phyloP scores from a whole-genome alignment of 352 stramenopile genomes.

The Pythium monospermum region DNA sequence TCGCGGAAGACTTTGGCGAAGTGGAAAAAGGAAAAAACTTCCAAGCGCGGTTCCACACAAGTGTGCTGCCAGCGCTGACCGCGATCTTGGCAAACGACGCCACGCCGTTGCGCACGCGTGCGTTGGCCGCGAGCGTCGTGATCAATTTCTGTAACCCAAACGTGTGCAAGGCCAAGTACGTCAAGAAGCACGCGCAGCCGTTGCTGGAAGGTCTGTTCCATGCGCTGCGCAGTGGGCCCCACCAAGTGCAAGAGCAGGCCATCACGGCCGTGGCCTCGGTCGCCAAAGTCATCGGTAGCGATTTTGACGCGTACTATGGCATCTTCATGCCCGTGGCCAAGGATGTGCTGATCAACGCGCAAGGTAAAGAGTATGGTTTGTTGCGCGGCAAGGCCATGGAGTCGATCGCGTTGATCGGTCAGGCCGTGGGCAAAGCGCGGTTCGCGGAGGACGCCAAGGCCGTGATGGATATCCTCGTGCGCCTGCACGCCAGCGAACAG shows the following conservation, averaged over 20 bases:
- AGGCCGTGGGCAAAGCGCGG: slow-evolving; percentile 82
- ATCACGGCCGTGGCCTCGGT: slow-evolving; percentile 84
- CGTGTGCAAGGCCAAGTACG: slow-evolving; percentile 78
- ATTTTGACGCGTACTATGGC: slow-evolving; percentile 78
- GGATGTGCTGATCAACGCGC: slow-evolving; percentile 73
- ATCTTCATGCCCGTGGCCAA: slow-evolving; percentile 87
- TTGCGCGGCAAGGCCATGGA: slow-evolving; percentile 86
- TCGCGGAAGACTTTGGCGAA: slow-evolving; percentile 79
- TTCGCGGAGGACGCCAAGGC: slow-evolving; percentile 74
- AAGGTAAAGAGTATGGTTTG: slow-evolving; percentile 73
- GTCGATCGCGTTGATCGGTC: slow-evolving; percentile 82
- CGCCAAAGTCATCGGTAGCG: slow-evolving; percentile 74
- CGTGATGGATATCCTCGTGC: slow-evolving; percentile 86
- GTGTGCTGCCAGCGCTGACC: slow-evolving; percentile 64
- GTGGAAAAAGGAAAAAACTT: slow-evolving; percentile 88
- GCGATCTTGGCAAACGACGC: slow-evolving; percentile 58
- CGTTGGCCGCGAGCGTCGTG: slow-evolving; percentile 68
- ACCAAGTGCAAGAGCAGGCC: slow-evolving; percentile 83
- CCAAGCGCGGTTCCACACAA: slow-evolving; percentile 68
- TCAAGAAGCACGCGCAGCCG: slow-evolving; percentile 54
- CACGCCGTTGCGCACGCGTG: slow-evolving; percentile 59
- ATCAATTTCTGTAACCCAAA: slow-evolving; percentile 87
- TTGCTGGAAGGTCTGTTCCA: slow-evolving; percentile 81
- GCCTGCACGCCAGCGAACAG: slow-evolving; percentile 64
- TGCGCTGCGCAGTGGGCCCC: slow-evolving; percentile 62